phyloP scores from a whole-genome alignment of 768 basidiomycete genomes.

The Amanita inopinata region DNA sequence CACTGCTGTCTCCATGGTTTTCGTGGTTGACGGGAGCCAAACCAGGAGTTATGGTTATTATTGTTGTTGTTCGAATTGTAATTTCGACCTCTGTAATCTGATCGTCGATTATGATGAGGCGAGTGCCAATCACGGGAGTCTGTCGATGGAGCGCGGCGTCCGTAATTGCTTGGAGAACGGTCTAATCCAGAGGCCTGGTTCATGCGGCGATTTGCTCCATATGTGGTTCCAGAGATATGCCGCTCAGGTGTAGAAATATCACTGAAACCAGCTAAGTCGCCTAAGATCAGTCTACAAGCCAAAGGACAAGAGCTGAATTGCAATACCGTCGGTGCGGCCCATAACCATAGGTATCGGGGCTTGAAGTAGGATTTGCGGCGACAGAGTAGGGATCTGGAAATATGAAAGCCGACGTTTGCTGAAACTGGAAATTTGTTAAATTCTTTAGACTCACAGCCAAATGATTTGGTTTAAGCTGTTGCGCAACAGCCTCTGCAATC shows the following conservation, averaged over 20 bases:
- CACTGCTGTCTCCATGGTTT: not conserved
- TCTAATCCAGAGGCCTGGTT: not conserved
- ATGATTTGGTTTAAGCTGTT: not conserved
- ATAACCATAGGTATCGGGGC: too few relatives aligned
- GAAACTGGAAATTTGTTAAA: too few relatives aligned
- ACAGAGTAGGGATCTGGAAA: too few relatives aligned
- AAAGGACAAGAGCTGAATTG: too few relatives aligned
- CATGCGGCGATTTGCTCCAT: not conserved
- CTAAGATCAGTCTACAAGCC: too few relatives aligned
- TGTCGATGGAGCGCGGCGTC: not conserved
- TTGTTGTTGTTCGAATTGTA: not conserved
- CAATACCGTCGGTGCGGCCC: too few relatives aligned
- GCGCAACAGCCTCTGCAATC: not conserved
- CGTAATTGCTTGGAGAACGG: not conserved
- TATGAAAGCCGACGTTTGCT: too few relatives aligned
- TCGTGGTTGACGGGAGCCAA: not conserved
- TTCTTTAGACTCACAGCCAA: slow-evolving; percentile 4
- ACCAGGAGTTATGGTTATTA: not conserved
- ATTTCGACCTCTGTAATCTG: not conserved
- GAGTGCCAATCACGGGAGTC: not conserved
- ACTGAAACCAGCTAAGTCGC: not conserved
- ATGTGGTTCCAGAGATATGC: not conserved
- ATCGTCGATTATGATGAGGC: not conserved
- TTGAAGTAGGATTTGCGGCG: too few relatives aligned
- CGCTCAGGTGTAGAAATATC: not conserved